Evolutionary conservation across 75 land plant genomes (phyloP).

Genomic region (Sequoiadendron giganteum): DNA sequence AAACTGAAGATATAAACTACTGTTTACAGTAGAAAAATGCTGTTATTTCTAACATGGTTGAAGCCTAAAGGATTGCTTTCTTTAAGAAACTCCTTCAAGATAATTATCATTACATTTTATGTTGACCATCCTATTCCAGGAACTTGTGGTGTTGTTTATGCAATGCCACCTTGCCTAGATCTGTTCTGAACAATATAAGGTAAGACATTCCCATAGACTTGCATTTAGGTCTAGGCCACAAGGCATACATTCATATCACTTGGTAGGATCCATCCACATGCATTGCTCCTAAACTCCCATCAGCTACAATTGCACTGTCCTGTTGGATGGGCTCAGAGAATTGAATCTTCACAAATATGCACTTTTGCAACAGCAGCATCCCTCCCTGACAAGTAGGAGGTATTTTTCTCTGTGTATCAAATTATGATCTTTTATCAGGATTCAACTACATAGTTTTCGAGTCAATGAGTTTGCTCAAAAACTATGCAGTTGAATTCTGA

Average conservation of each 20-base stretch:
- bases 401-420: too few relatives aligned
- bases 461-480: too few relatives aligned
- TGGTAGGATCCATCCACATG: constrained; percentile 69
- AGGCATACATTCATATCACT: constrained; percentile 75
- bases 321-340: constrained; percentile 48
- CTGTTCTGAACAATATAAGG: constrained; percentile 23
- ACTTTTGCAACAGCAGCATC: constrained; percentile 45
- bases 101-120: neutral
- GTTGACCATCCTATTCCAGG: neutral
- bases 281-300: constrained; percentile 56
- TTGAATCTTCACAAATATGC: constrained; percentile 51
- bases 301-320: constrained; percentile 43
- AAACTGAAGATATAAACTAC: neutral
- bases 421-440: too few relatives aligned
- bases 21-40: neutral
- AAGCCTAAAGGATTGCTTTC: neutral
- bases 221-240: constrained; percentile 51
- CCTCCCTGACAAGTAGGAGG: constrained; percentile 9
- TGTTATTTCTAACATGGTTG: neutral
- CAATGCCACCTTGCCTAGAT: constrained; percentile 49
- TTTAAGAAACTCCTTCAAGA: neutral
- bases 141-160: constrained; percentile 12
- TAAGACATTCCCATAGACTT: constrained; percentile 47
- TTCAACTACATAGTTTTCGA: too few relatives aligned
- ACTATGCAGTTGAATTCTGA: too few relatives aligned